These are phyloP conservation scores for Cystobasidium slooffiae DNA, from an alignment of 1,284 basidiomycete genomes.

Conservation along the genomic window DNA sequence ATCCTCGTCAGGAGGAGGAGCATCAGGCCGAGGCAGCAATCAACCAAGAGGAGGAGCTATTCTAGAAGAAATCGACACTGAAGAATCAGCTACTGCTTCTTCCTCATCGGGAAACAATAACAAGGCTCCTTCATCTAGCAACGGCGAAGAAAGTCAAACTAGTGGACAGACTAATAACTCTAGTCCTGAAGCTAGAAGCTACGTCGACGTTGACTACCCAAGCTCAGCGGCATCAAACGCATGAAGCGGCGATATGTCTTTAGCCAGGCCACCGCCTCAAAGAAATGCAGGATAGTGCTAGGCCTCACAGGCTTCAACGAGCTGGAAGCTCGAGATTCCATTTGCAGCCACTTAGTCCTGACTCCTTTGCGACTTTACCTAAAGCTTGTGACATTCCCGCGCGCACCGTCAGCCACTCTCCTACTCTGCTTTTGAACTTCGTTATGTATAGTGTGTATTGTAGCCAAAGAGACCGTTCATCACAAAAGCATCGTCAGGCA, in stretches of 20 bases:
- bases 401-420: no score
- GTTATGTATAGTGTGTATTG: no score
- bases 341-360: no score
- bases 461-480: no score
- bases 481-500: no score
- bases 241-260: background rate
- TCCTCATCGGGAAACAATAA: background rate
- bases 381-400: no score
- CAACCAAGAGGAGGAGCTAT: constrained; percentile 23
- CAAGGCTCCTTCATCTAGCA: background rate
- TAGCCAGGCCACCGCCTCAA: no score
- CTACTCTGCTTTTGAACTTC: no score
- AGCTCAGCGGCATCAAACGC: constrained; percentile 8
- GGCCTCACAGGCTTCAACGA: no score
- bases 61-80: constrained; percentile 8
- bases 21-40: background rate
- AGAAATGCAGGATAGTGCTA: no score
- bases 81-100: constrained; percentile 5
- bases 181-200: constrained; percentile 28
- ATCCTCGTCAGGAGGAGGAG: background rate
- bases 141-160: background rate
- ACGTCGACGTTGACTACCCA: constrained; percentile 38
- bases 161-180: background rate
- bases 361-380: no score
- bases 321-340: no score